Evolutionary conservation across 345 rosid species (phyloP).

Genomic region (Eucalyptus albens): DNA sequence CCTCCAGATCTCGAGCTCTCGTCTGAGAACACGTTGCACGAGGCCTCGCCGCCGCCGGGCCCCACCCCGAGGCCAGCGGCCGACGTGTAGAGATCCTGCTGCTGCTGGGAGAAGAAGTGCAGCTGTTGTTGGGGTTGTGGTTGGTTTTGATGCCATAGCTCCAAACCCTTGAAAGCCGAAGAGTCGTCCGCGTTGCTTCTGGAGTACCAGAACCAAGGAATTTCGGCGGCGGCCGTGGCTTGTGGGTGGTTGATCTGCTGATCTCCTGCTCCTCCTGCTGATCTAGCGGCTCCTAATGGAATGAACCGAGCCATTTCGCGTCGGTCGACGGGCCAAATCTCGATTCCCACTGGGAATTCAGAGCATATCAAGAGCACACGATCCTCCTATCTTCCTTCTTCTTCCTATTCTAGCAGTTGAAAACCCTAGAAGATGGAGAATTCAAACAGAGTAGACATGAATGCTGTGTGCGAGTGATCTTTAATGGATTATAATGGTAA

Average conservation of each 20-base stretch:
- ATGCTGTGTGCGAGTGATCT: not conserved
- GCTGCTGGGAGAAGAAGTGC: not conserved
- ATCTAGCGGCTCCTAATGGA: constrained; percentile 11
- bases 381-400: not conserved
- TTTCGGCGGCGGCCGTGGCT: not conserved
- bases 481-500: not conserved
- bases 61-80: not conserved
- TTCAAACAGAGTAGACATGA: not conserved
- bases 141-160: not conserved
- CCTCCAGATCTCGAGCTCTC: constrained; percentile 3
- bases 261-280: not conserved
- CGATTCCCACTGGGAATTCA: not conserved
- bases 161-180: not conserved
- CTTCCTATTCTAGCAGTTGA: not conserved
- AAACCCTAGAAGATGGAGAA: not conserved
- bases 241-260: not conserved
- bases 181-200: not conserved
- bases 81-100: not conserved
- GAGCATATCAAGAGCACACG: not conserved
- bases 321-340: not conserved
- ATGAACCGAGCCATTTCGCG: constrained; percentile 24
- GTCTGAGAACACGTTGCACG: constrained; percentile 3
- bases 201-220: not conserved
- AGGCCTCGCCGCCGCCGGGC: not conserved
- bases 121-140: not conserved